Base-by-base conservation (phyloP, 305 asterid genomes). In the Rubia peregrina region DNA sequence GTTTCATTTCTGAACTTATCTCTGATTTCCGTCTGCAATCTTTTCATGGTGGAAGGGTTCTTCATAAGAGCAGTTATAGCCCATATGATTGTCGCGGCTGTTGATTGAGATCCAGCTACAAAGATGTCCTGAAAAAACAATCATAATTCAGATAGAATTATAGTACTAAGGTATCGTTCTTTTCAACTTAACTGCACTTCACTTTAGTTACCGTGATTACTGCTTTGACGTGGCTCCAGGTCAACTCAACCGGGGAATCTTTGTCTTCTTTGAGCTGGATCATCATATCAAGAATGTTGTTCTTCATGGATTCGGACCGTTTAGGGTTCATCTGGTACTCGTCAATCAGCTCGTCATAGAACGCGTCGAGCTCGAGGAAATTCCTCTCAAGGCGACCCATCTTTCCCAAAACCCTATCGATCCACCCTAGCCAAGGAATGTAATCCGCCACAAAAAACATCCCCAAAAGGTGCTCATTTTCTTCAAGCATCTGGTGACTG, bases 211-310 rank as follows among this genome's bases (percentile, higher is more conserved):
- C 64, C 41, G 64, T 60, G 40, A 60, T 11, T 11, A 60, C 17
- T 60, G 64, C 64, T 60, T 60, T 60, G n/a, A 60, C 17, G 13
- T 60, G 38, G 17, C 17, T 60, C 41, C 17, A 60, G 7, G 64
- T 60, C 64, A 60, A 24, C 41, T 60, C 64, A 3, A 60, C 64
- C 12, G 64, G 17, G 17, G 38, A 60, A 3, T 9, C 17, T 4
- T 24, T 11, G 17, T 60, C 38, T 3, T 24, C 41, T 60, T 60
- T 60, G 8, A 60, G 64, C 40, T 60, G 38, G 64, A 60, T 22
- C 64, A 60, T 22, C 64, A 60, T 11, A 60, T 21, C 64, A 60
- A 60, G 64, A 60, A 60, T 60, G 38, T 60, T 60, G 13, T 60
- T 60, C 64, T 60, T 60, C 41, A 24, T 24, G 14, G 63, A 57